Evolutionary conservation across 495 filamentous ascomycete species (phyloP).

Genomic region (Pyrenula massariospora): DNA sequence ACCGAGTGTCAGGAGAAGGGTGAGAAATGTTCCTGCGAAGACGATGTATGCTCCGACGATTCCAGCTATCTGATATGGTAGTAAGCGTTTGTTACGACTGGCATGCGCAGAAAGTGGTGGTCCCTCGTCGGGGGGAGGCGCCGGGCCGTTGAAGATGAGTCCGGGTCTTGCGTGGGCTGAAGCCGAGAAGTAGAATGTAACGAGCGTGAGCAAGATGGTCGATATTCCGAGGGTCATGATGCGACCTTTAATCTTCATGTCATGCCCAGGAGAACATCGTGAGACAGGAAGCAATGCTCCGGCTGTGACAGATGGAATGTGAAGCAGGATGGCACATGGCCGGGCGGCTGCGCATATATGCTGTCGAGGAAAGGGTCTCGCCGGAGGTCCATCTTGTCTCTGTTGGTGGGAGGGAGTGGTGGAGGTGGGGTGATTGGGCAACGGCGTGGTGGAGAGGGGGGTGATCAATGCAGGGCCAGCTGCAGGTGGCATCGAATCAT

Average conservation of each 20-base stretch:
- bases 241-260: not conserved
- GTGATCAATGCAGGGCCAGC: not conserved
- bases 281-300: too few relatives aligned
- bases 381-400: not conserved
- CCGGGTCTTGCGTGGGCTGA: slow-evolving; percentile 1
- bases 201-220: not conserved
- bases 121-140: slow-evolving; percentile 45
- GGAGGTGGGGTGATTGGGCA: not conserved
- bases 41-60: slow-evolving; percentile 72
- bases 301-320: not conserved
- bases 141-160: slow-evolving; percentile 41
- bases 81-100: slow-evolving; percentile 42
- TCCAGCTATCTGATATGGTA: slow-evolving; percentile 65
- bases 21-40: slow-evolving; percentile 55
- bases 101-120: slow-evolving; percentile 42
- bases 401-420: not conserved
- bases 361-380: not conserved
- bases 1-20: slow-evolving; percentile 53
- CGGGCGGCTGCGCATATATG: not conserved
- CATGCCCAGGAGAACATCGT: not conserved
- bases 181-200: not conserved
- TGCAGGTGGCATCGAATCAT: not conserved
- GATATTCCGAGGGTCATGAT: not conserved
- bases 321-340: not conserved
- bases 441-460: not conserved